Conservation (phyloP, 2,329 filamentous ascomycete genomes). For the Dactylellina parvicollis region DNA sequence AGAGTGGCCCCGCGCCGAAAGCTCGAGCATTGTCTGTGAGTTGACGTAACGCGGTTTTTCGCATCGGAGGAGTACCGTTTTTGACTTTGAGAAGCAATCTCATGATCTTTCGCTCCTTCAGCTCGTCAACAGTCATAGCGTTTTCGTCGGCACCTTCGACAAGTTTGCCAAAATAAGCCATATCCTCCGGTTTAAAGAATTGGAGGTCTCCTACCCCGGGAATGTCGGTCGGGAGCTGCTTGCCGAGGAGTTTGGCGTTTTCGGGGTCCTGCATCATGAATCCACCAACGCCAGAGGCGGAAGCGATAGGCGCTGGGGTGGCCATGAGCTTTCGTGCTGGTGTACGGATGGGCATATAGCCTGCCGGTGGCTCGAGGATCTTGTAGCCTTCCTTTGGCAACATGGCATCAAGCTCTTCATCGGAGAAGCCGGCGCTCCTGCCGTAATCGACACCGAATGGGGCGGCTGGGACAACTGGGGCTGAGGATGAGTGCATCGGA, state of each 20-base stretch:
- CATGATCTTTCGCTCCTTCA: conserved; percentile 99
- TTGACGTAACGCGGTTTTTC: conserved; percentile 96
- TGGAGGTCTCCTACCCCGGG: conserved; percentile 94
- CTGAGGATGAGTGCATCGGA: conserved; percentile 76
- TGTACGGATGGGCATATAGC: conserved; percentile 84
- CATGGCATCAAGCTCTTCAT: conserved; percentile 92
- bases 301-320: conserved; percentile 72
- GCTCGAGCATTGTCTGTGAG: conserved; percentile 96
- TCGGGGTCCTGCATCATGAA: conserved; percentile 99
- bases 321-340: conserved; percentile 78
- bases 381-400: conserved; percentile 93
- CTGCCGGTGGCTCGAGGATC: conserved; percentile 86
- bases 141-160: conserved; percentile 95
- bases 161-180: conserved; percentile 98
- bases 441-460: conserved; percentile 84
- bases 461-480: conserved; percentile 65
- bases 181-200: conserved; percentile 98
- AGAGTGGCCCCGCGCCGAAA: conserved; percentile 91
- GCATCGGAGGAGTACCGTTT: conserved; percentile 97
- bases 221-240: conserved; percentile 93
- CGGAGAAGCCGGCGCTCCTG: conserved; percentile 83
- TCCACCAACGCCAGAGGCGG: conserved; percentile 73
- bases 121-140: conserved; percentile 86
- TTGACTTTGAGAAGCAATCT: conserved; percentile 95
- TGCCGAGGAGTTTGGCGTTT: conserved; percentile 81